Conservation (phyloP, 2,329 filamentous ascomycete genomes). For the Coniella vitis region DNA sequence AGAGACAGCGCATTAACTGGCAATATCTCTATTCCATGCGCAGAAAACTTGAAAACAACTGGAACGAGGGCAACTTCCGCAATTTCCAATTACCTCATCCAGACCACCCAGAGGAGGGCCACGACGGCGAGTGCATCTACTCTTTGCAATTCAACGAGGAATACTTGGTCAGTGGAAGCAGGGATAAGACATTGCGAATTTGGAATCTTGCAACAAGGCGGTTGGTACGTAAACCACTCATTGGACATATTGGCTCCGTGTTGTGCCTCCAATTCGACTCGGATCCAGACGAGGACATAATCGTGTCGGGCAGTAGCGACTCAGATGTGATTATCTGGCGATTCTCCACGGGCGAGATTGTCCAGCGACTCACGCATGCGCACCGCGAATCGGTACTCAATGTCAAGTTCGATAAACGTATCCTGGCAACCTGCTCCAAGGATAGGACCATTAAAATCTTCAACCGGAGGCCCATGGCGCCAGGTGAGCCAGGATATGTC, state of each 20-base stretch:
- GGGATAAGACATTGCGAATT: slow-evolving; percentile 79
- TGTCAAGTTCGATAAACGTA: slow-evolving; percentile 82
- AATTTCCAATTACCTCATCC: slow-evolving; percentile 92
- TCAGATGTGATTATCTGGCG: slow-evolving; percentile 85
- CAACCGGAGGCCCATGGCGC: slow-evolving; percentile 65
- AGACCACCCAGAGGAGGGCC: slow-evolving; percentile 70
- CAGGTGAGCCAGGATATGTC: slow-evolving; percentile 51
- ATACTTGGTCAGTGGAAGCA: slow-evolving; percentile 86
- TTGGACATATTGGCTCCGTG: slow-evolving; percentile 78
- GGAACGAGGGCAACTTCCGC: slow-evolving; percentile 72
- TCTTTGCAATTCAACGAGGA: slow-evolving; percentile 82
- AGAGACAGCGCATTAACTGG: slow-evolving; percentile 71
- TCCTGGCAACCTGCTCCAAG: slow-evolving; percentile 93
- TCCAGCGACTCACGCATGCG: slow-evolving; percentile 69
- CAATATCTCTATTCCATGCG: slow-evolving; percentile 88
- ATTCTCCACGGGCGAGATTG: slow-evolving; percentile 80
- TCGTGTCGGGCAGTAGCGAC: slow-evolving; percentile 95
- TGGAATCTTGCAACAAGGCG: slow-evolving; percentile 84
- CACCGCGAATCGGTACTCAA: slow-evolving; percentile 91
- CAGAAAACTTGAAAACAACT: slow-evolving; percentile 79
- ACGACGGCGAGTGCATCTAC: slow-evolving; percentile 81
- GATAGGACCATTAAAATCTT: slow-evolving; percentile 97
- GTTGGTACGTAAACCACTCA: slow-evolving; percentile 65
- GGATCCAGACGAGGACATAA: slow-evolving; percentile 75
- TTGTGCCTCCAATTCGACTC: slow-evolving; percentile 94